These are phyloP conservation scores for Murraya paniculata DNA, from an alignment of 345 rosid species.

Conservation along the genomic window DNA sequence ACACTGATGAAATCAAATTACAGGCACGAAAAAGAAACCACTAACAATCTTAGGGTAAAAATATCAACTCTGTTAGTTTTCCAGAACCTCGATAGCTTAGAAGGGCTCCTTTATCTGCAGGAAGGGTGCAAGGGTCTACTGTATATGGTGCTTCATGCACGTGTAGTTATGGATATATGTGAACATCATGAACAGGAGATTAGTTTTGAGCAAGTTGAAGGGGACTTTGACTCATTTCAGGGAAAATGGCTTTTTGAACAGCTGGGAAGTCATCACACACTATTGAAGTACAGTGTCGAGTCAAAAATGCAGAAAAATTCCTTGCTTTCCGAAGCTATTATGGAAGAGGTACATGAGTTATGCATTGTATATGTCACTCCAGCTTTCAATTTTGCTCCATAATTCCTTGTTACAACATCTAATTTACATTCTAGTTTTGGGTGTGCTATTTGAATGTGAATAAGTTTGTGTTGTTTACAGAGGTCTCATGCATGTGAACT, in stretches of 20 bases:
- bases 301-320: constrained; percentile 87
- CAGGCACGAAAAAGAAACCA: neutral
- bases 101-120: constrained; percentile 33
- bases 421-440: neutral
- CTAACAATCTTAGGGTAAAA: neutral
- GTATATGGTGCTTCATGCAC: constrained; percentile 97
- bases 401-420: neutral
- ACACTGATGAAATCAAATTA: neutral
- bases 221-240: constrained; percentile 84
- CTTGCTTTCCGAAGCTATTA: constrained; percentile 90
- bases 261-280: constrained; percentile 84
- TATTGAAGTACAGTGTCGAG: constrained; percentile 82
- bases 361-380: neutral
- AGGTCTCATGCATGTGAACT: neutral
- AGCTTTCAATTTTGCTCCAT: neutral
- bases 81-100: neutral
- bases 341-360: constrained; percentile 80
- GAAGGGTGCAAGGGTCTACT: constrained; percentile 95
- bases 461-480: neutral
- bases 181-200: constrained; percentile 82
- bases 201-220: constrained; percentile 88
- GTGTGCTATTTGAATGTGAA: neutral
- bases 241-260: constrained; percentile 97
- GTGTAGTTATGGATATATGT: constrained; percentile 81
- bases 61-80: neutral